A percentile compares a stretch with the other conserved stretches of the same genome.
phyloP scores from a whole-genome alignment of 495 filamentous ascomycete genomes.

The Margaritispora aquatica region DNA sequence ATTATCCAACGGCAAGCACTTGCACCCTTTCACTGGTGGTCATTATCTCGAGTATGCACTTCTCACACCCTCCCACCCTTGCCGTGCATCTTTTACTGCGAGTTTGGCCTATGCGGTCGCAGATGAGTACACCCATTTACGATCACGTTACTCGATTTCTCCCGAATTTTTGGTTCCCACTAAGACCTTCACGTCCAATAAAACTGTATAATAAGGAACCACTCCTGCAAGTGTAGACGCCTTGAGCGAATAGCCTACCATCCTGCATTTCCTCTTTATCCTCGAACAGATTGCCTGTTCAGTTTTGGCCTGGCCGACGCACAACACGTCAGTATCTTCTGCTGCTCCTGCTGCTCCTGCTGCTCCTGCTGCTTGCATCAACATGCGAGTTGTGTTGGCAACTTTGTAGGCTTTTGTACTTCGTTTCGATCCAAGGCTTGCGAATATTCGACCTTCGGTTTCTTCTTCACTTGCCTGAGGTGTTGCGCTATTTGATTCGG shows the following conservation, averaged over 20 bases:
- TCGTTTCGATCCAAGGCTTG: not conserved
- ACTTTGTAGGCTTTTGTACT: not conserved
- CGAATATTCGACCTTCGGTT: not conserved
- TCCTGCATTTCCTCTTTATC: not conserved
- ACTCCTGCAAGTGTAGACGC: not conserved
- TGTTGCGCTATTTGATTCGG: too few relatives aligned
- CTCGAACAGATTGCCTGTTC: not conserved
- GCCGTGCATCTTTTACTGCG: not conserved
- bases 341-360: not conserved
- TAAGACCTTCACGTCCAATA: not conserved
- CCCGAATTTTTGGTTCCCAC: not conserved
- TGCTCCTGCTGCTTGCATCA: not conserved
- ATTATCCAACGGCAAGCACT: not conserved
- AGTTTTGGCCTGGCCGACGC: constrained; percentile 3
- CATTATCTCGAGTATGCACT: too few relatives aligned
- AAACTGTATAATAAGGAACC: not conserved
- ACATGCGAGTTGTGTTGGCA: constrained; percentile 15
- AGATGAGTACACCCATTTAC: not conserved
- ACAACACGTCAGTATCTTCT: constrained; percentile 16
- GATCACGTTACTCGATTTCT: not conserved
- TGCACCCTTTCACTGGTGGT: too few relatives aligned
- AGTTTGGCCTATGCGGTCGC: not conserved
- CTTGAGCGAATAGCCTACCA: not conserved
- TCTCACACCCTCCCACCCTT: not conserved
- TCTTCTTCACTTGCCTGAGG: too few relatives aligned